Evolutionary conservation across 495 filamentous ascomycete species (phyloP).

Genomic region (Xylaria bambusicola): DNA sequence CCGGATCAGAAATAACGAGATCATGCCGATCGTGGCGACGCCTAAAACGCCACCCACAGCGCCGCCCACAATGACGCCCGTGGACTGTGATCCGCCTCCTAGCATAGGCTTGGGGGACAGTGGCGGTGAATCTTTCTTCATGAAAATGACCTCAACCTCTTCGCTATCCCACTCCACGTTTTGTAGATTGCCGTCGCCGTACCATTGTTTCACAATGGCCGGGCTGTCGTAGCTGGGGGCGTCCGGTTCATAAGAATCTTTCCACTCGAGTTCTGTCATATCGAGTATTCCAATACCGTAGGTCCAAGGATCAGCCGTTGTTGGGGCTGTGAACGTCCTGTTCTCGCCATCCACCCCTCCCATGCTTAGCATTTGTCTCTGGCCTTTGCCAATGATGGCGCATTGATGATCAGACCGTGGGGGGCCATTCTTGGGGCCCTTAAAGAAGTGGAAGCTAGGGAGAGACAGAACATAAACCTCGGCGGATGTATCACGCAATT

Average conservation of each 20-base stretch:
- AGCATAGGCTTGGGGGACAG: background rate
- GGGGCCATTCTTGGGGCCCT: constrained; percentile 26
- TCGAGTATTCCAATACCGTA: constrained; percentile 46
- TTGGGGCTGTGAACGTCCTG: constrained; percentile 21
- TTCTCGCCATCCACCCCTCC: constrained; percentile 35
- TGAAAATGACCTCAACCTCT: constrained; percentile 28
- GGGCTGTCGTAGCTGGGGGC: constrained; percentile 39
- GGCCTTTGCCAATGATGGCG: constrained; percentile 37
- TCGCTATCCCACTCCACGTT: constrained; percentile 30
- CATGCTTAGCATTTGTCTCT: constrained; percentile 43
- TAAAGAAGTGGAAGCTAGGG: constrained; percentile 50
- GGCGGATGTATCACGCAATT: constrained; percentile 16
- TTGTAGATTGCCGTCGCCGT: constrained; percentile 30
- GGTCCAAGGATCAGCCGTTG: constrained; percentile 40
- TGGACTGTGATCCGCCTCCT: constrained; percentile 4
- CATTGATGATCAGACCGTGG: constrained; percentile 34
- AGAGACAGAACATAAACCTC: constrained; percentile 46
- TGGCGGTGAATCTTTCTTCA: too few relatives aligned
- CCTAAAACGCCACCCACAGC: constrained; percentile 26
- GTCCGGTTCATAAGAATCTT: constrained; percentile 37
- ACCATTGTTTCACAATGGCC: constrained; percentile 33
- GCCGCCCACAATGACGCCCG: constrained; percentile 24
- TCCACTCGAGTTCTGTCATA: constrained; percentile 43
- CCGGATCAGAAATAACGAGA: constrained; percentile 19
- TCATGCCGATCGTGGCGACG: constrained; percentile 1